Percentiles rank a stretch among this genome's conserved stretches.
Evolutionary conservation across 1,284 basidiomycete genomes (phyloP).

Genomic region (Ustilago curta): DNA sequence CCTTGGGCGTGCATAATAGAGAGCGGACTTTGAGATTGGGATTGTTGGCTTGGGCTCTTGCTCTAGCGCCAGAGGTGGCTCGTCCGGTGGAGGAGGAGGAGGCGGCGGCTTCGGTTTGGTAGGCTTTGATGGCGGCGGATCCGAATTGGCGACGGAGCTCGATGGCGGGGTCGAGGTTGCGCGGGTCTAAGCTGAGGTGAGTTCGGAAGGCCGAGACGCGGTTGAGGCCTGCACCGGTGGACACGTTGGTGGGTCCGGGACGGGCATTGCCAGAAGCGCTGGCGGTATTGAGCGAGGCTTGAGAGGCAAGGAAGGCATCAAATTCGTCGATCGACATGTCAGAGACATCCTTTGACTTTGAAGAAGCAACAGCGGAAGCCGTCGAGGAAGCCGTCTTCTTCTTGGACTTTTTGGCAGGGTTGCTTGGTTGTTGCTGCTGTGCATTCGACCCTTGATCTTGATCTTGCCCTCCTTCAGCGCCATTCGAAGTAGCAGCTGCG

Average conservation of each 20-base stretch:
- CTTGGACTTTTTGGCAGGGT: conserved; percentile 27
- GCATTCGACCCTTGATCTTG: neutral
- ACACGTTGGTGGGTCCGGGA: too few species aligned
- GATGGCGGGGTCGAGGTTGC: conserved; percentile 59
- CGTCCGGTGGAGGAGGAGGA: conserved; percentile 13
- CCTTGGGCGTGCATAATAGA: conserved; percentile 62
- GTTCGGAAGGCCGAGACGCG: conserved; percentile 40
- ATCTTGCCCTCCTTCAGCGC: neutral
- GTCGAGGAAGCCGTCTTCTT: conserved; percentile 22
- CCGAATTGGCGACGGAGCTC: conserved; percentile 67
- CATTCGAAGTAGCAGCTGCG: conserved; percentile 13
- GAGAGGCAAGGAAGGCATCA: conserved; percentile 57
- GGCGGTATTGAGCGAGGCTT: conserved; percentile 31
- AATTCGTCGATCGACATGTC: conserved; percentile 67
- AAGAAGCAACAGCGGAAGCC: neutral
- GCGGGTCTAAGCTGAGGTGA: conserved; percentile 54
- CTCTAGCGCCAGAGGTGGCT: conserved; percentile 43
- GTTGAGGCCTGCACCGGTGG: neutral
- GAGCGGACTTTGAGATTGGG: conserved; percentile 62
- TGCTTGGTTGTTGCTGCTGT: conserved; percentile 22
- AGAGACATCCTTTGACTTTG: conserved; percentile 48
- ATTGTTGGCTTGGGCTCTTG: conserved; percentile 58
- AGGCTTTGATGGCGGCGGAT: conserved; percentile 67
- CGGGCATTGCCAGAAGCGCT: conserved; percentile 6
- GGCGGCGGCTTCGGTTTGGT: conserved; percentile 50